These are phyloP conservation scores for Agastache rugosa DNA, from an alignment of 257 asterid species.

Conservation along the genomic window DNA sequence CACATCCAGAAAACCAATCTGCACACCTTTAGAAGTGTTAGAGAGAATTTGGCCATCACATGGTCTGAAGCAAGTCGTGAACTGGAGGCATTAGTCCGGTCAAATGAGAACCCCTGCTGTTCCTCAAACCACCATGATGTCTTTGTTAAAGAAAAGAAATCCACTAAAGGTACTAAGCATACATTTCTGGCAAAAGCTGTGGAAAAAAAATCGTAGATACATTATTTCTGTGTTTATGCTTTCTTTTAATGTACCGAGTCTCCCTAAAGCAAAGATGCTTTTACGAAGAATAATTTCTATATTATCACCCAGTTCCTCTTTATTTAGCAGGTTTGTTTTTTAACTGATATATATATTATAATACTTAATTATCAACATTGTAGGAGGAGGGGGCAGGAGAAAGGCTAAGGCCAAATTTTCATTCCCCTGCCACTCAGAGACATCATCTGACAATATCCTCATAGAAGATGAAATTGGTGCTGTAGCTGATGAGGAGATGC, in stretches of 20 bases:
- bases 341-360: slow-evolving; percentile 22
- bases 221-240: slow-evolving; percentile 19
- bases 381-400: slow-evolving; percentile 57
- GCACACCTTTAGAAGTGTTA: slow-evolving; percentile 35
- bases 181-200: slow-evolving; percentile 3
- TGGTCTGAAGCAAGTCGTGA: slow-evolving; percentile 62
- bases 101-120: slow-evolving; percentile 47
- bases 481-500: slow-evolving; percentile 41
- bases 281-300: neutral
- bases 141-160: slow-evolving; percentile 49
- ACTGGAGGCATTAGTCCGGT: slow-evolving; percentile 55
- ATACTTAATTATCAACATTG: slow-evolving; percentile 28
- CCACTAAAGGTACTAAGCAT: slow-evolving; percentile 55
- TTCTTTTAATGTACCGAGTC: slow-evolving; percentile 7
- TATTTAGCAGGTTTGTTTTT: slow-evolving; percentile 11
- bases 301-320: slow-evolving; percentile 7
- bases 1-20: slow-evolving; percentile 50
- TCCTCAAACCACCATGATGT: slow-evolving; percentile 43
- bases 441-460: slow-evolving; percentile 38
- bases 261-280: slow-evolving; percentile 26
- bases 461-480: slow-evolving; percentile 40
- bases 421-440: slow-evolving; percentile 50
- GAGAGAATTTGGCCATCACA: slow-evolving; percentile 44
- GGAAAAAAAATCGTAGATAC: slow-evolving; percentile 10
- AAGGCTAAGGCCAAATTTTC: slow-evolving; percentile 58